Percentiles rank a stretch among this genome's conserved stretches.
phyloP scores from a whole-genome alignment of 169 alveolate genomes.

The Plasmodium adleri region DNA sequence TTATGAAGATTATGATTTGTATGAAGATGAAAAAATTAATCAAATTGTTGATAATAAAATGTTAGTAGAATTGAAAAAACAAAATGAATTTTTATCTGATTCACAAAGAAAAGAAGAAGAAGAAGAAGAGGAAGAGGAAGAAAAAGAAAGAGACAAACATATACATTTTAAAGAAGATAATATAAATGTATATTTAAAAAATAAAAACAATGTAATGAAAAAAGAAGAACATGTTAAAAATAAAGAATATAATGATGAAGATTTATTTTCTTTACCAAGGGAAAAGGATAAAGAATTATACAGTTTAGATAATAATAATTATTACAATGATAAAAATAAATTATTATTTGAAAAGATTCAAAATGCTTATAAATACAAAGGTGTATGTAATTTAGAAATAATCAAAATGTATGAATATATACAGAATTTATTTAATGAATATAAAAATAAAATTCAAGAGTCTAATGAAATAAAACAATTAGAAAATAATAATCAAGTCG shows the following conservation, averaged over 20 bases:
- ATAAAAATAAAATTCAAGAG: constrained; percentile 20
- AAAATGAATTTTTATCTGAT: not conserved
- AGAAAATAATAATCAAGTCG: constrained; percentile 6
- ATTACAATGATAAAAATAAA: constrained; percentile 29
- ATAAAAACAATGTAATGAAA: not conserved
- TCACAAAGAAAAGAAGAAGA: not conserved
- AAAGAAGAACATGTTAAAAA: not conserved
- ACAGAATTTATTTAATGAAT: constrained; percentile 15
- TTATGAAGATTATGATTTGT: not conserved
- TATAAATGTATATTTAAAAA: not conserved
- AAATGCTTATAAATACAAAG: constrained; percentile 20
- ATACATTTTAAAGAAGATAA: not conserved
- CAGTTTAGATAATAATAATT: not conserved
- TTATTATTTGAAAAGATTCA: constrained; percentile 30
- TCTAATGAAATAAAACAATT: not conserved
- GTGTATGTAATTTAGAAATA: constrained; percentile 49
- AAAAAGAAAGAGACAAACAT: not conserved
- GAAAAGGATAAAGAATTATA: constrained; percentile 6
- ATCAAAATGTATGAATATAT: constrained; percentile 62
- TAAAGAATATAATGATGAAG: not conserved
- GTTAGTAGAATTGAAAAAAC: constrained; percentile 2
- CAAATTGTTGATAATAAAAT: constrained; percentile 19
- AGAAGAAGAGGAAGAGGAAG: not conserved
- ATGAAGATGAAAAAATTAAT: constrained; percentile 34
- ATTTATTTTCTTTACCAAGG: not conserved